Conservation (phyloP, 176 grass and related monocot genomes). For the Hsuehochloa calcarea region DNA sequence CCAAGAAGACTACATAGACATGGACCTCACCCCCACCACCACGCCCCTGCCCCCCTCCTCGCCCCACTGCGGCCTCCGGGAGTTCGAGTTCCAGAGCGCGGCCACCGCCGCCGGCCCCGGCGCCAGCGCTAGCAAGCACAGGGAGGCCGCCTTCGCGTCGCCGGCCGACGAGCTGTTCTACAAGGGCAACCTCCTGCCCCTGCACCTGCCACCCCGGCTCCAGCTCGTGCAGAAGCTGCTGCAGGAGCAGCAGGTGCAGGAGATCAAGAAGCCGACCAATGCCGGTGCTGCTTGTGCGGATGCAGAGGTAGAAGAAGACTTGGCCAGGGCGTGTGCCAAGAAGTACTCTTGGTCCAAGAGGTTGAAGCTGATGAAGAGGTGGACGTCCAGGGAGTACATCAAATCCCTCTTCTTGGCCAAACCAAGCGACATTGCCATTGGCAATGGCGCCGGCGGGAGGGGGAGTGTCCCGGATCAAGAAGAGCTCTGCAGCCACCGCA, state of each 20-base stretch:
- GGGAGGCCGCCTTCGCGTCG: conserved; percentile 38
- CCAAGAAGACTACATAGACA: conserved; percentile 88
- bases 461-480: conserved; percentile 42
- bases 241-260: conserved; percentile 33
- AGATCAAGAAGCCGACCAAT: neutral
- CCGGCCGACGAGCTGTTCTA: conserved; percentile 97
- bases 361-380: conserved; percentile 67
- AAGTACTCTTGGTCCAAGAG: conserved; percentile 68
- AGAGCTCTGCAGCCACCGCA: conserved; percentile 56
- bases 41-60: conserved; percentile 20
- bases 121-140: neutral
- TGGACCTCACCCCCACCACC: conserved; percentile 60
- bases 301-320: neutral
- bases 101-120: neutral
- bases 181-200: conserved; percentile 84
- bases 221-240: conserved; percentile 77
- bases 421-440: conserved; percentile 24
- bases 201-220: conserved; percentile 71
- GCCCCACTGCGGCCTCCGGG: conserved; percentile 33
- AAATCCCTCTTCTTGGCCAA: conserved; percentile 60
- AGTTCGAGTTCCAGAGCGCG: conserved; percentile 69
- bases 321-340: conserved; percentile 34
- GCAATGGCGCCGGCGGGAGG: neutral
- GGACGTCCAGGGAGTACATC: conserved; percentile 78
- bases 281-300: neutral